Evolutionary conservation across 495 filamentous ascomycete genomes (phyloP).

Genomic region (Apiosordaria backusii): DNA sequence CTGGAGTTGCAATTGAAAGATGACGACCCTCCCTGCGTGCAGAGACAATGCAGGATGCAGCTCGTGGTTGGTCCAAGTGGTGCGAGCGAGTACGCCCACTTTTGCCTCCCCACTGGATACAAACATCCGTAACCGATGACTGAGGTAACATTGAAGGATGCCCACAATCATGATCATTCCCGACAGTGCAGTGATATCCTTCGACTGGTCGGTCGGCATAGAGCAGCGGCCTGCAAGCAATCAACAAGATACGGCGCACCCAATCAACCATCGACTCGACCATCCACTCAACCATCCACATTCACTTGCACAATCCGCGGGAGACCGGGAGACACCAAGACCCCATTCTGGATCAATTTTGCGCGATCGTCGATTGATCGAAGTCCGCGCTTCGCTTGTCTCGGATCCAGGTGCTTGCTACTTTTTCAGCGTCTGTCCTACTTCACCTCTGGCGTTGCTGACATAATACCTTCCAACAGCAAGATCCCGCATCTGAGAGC

Average conservation of each 20-base stretch:
- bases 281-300: background rate
- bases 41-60: background rate
- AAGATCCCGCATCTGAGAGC: no score
- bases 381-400: no score
- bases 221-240: no score
- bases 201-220: no score
- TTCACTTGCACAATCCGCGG: background rate
- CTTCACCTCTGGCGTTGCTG: no score
- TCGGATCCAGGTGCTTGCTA: no score
- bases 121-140: background rate
- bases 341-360: background rate
- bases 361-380: background rate
- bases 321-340: background rate
- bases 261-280: background rate
- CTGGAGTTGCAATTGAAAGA: background rate
- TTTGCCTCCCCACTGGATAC: background rate
- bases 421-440: no score
- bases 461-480: no score
- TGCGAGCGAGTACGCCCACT: background rate
- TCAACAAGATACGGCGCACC: background rate
- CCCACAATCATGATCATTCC: background rate
- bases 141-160: background rate
- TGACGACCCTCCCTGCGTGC: background rate
- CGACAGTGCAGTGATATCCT: background rate
- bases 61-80: background rate